Conservation (phyloP, 2,329 filamentous ascomycete genomes). For the Colletotrichum sp. region DNA sequence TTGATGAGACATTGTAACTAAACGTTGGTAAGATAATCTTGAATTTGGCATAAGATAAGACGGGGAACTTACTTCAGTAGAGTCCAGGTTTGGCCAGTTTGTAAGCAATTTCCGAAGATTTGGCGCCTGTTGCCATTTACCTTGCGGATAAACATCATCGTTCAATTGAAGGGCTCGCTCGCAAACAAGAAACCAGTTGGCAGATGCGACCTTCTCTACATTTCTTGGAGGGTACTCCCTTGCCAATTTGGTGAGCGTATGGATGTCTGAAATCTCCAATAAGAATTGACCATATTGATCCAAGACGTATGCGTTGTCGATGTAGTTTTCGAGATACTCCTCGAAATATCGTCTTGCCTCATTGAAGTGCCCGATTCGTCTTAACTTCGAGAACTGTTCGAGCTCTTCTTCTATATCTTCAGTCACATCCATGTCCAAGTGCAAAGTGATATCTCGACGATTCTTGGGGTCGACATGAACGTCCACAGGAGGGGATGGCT, state of each 20-base stretch:
- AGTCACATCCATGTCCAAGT: neutral
- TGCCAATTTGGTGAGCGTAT: neutral
- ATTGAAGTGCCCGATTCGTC: neutral
- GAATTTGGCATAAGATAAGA: fast-evolving
- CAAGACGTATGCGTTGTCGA: neutral
- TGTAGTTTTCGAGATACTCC: neutral
- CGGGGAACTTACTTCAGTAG: neutral
- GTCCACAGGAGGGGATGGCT: fast-evolving
- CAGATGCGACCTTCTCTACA: fast-evolving
- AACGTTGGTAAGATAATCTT: too few species aligned
- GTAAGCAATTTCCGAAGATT: fast-evolving
- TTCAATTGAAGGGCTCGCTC: neutral
- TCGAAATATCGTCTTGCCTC: neutral
- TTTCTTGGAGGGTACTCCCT: fast-evolving
- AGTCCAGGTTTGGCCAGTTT: neutral
- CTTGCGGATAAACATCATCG: fast-evolving
- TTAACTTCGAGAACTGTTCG: neutral
- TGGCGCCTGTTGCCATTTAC: fast-evolving
- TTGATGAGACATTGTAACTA: neutral
- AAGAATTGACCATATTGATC: neutral
- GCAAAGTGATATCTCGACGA: neutral
- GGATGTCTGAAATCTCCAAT: neutral
- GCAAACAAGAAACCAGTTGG: neutral
- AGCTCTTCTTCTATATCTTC: neutral
- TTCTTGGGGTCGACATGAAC: fast-evolving